Percentiles rank a stretch among this genome's conserved stretches.
Evolutionary conservation across 176 grass and related monocot species (phyloP).

Genomic region (Secale cereale): DNA sequence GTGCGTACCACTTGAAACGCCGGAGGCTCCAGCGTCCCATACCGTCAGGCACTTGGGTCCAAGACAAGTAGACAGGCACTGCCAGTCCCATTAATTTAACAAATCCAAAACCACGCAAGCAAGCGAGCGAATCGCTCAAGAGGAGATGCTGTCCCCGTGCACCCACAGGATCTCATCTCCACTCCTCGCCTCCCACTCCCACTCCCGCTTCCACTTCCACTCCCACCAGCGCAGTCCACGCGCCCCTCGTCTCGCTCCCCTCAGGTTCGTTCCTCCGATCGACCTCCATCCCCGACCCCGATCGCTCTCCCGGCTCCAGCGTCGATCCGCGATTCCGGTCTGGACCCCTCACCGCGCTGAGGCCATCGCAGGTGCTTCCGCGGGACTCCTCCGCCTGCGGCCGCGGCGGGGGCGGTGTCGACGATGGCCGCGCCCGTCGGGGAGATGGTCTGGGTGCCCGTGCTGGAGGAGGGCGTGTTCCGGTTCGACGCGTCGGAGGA

Average conservation of each 20-base stretch:
- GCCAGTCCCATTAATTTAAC: background rate
- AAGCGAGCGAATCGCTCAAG: background rate
- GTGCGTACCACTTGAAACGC: background rate
- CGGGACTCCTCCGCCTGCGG: background rate
- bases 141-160: conserved; percentile 17
- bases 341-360: background rate
- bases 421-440: background rate
- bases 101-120: conserved; percentile 24
- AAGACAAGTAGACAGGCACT: background rate
- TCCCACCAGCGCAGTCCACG: background rate
- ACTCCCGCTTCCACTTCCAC: background rate
- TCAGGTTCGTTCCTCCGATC: conserved; percentile 3
- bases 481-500: conserved; percentile 73
- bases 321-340: background rate
- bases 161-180: background rate
- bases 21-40: background rate
- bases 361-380: conserved; percentile 16
- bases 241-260: background rate
- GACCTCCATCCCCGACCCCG: background rate
- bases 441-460: conserved; percentile 50
- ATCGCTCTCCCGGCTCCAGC: background rate
- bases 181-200: background rate
- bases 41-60: background rate
- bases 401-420: background rate
- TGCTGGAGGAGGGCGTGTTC: conserved; percentile 79